phyloP scores from a whole-genome alignment of 345 rosid genomes.

The Kernera saxatilis region DNA sequence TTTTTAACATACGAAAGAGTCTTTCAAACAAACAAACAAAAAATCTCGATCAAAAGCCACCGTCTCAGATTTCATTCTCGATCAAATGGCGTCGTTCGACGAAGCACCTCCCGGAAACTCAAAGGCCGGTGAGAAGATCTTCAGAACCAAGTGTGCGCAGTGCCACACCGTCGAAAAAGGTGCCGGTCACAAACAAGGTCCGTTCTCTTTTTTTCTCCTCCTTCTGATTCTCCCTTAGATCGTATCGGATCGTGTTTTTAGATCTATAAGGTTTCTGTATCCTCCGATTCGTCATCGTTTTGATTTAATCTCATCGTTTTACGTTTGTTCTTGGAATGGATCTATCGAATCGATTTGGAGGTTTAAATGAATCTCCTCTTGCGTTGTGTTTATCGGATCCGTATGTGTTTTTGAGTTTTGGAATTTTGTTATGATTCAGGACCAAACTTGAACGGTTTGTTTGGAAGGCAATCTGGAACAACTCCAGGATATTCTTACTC shows the following conservation, averaged over 20 bases:
- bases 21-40: background rate
- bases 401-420: background rate
- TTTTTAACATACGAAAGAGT: background rate
- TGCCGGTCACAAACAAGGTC: slow-evolving; percentile 97
- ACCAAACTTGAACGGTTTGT: slow-evolving; percentile 81
- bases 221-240: background rate
- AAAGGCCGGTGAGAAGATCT: slow-evolving; percentile 77
- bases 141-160: slow-evolving; percentile 59
- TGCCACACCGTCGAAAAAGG: slow-evolving; percentile 83
- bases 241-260: background rate
- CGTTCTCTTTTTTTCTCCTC: background rate
- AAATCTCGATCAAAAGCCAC: background rate
- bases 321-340: background rate
- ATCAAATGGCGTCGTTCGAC: slow-evolving; percentile 72
- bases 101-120: slow-evolving; percentile 81
- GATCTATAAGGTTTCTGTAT: background rate
- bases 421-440: slow-evolving; percentile 34
- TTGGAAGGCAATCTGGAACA: slow-evolving; percentile 82
- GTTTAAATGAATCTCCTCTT: background rate
- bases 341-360: background rate
- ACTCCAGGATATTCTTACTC: slow-evolving; percentile 81
- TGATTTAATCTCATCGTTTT: background rate
- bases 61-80: background rate
- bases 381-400: background rate
- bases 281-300: no score